Evolutionary conservation across 2,329 filamentous ascomycete species (phyloP).

Genomic region (Fusarium nygamai): DNA sequence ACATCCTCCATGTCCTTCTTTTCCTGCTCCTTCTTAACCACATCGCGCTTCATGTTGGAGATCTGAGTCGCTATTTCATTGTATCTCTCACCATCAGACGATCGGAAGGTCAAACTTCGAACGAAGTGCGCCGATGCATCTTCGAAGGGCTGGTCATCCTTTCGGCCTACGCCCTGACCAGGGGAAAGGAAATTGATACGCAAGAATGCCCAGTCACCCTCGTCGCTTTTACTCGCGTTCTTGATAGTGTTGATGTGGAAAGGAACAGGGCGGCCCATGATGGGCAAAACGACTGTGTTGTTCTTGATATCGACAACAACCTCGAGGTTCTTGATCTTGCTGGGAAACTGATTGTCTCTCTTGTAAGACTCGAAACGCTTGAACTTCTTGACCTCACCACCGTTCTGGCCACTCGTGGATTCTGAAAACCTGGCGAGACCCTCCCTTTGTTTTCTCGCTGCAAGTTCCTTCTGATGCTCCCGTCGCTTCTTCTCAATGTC

Average conservation of each 20-base stretch:
- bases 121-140: constrained; percentile 96
- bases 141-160: constrained; percentile 98
- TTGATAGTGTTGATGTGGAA: constrained; percentile 99
- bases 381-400: constrained; percentile 96
- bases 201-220: constrained; percentile 92
- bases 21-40: constrained; percentile 91
- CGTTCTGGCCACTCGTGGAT: constrained; percentile 84
- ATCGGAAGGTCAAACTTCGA: constrained; percentile 93
- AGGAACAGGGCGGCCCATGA: constrained; percentile 96
- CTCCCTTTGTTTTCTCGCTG: constrained; percentile 87
- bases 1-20: constrained; percentile 99
- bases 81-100: constrained; percentile 87
- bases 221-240: constrained; percentile 97
- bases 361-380: constrained; percentile 99
- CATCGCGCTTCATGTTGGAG: constrained; percentile 93
- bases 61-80: constrained; percentile 93
- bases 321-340: constrained; percentile 82
- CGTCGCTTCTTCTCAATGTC: constrained; percentile 87
- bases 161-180: constrained; percentile 94
- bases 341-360: constrained; percentile 91
- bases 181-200: constrained; percentile 98
- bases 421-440: constrained; percentile 88
- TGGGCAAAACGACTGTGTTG: constrained; percentile 88
- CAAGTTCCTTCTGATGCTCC: constrained; percentile 90
- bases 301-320: constrained; percentile 94